A percentile compares a stretch with the other conserved stretches of the same genome.
Conservation (phyloP, 495 filamentous ascomycete genomes). For the Hypoxylon fuscum region DNA sequence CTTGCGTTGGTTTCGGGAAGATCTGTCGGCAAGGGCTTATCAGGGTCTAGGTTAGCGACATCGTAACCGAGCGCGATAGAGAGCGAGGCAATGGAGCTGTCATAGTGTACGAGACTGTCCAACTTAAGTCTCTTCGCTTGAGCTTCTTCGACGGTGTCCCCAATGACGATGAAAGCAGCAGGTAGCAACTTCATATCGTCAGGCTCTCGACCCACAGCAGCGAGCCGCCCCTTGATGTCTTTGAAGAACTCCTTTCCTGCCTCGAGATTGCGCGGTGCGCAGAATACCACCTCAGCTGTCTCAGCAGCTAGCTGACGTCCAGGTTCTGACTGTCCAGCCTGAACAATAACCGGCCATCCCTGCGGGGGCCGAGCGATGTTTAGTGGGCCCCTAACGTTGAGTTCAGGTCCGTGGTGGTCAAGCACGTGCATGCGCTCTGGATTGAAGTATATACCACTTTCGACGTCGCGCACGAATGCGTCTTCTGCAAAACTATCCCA, state of each 20-base stretch:
- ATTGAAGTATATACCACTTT: constrained; percentile 58
- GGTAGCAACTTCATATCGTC: constrained; percentile 63
- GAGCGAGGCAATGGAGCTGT: constrained; percentile 64
- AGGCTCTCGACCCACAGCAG: constrained; percentile 52
- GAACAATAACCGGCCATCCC: constrained; percentile 66
- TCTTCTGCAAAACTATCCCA: constrained; percentile 67
- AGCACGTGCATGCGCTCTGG: constrained; percentile 60
- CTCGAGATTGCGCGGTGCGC: constrained; percentile 48
- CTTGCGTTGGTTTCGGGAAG: constrained; percentile 64
- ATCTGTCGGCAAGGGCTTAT: constrained; percentile 57
- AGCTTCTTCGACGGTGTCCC: constrained; percentile 59
- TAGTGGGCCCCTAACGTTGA: constrained; percentile 57
- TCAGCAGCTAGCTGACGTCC: constrained; percentile 63
- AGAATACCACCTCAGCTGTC: constrained; percentile 65
- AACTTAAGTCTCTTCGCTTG: constrained; percentile 57
- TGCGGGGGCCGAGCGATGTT: constrained; percentile 64
- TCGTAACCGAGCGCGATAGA: constrained; percentile 59
- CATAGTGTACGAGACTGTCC: constrained; percentile 64
- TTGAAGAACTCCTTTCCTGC: constrained; percentile 61
- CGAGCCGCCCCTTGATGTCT: constrained; percentile 60
- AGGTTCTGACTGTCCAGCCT: constrained; percentile 64
- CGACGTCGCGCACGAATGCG: constrained; percentile 59
- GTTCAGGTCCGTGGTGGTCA: constrained; percentile 59
- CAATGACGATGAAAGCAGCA: constrained; percentile 57
- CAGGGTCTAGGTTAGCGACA: constrained; percentile 58